Percentiles rank a stretch among this genome's conserved stretches.
Conservation (phyloP, 192 early-diverging fungal species). For the Coemansia sp. region DNA sequence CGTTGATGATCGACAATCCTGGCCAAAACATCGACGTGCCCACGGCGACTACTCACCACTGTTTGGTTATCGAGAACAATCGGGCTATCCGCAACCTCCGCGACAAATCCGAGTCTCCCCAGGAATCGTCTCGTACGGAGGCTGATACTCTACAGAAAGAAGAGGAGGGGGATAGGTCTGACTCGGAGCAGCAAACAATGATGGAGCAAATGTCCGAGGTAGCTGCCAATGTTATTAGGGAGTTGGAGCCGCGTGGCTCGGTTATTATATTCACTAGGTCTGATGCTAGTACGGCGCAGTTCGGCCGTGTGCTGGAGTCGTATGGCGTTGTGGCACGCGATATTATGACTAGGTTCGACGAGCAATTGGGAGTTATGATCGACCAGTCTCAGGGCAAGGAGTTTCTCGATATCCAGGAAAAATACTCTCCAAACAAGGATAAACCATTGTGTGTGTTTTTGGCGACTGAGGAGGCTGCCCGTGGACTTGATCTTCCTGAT, state of each 20-base stretch:
- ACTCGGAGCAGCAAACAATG: not conserved
- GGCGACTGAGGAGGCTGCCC: constrained; percentile 73
- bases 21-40: not conserved
- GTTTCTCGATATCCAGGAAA: not conserved
- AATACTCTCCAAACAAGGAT: not conserved
- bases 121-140: not conserved
- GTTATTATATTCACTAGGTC: constrained; percentile 35
- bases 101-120: no score
- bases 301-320: constrained; percentile 20
- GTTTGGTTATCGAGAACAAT: constrained; percentile 40
- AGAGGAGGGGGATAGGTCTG: not conserved
- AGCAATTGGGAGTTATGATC: not conserved
- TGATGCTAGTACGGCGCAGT: constrained; percentile 24
- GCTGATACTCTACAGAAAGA: not conserved
- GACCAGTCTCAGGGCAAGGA: not conserved
- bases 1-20: not conserved
- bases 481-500: constrained; percentile 84
- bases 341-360: constrained; percentile 29
- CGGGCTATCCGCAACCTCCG: constrained; percentile 36
- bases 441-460: constrained; percentile 58
- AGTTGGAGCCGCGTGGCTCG: constrained; percentile 12
- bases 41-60: constrained; percentile 25
- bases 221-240: constrained; percentile 29
- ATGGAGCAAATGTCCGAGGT: constrained; percentile 43
- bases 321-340: constrained; percentile 30